Evolutionary conservation across 2,329 filamentous ascomycete species (phyloP).

Genomic region (Septoria petroselini): DNA sequence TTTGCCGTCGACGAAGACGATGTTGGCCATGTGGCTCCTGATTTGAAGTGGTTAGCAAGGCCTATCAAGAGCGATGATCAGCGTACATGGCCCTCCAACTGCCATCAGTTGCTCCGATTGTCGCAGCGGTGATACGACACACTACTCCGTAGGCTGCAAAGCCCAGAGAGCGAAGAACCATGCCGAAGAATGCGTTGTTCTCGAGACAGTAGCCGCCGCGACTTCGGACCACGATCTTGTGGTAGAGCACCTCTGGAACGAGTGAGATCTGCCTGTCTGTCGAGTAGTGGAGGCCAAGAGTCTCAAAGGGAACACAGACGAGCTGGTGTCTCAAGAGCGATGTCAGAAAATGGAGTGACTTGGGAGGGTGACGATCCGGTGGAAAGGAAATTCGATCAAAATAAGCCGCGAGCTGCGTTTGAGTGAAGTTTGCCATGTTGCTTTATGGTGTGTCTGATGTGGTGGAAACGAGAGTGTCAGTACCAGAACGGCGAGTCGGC

Average conservation of each 20-base stretch:
- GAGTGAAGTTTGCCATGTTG: background rate
- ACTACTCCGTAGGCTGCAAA: conserved; percentile 42
- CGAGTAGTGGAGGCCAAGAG: conserved; percentile 56
- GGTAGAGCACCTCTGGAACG: conserved; percentile 50
- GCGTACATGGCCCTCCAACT: background rate
- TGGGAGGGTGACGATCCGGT: background rate
- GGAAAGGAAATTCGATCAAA: background rate
- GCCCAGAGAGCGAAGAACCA: conserved; percentile 51
- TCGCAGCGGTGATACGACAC: background rate
- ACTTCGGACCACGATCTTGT: conserved; percentile 50
- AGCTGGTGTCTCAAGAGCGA: conserved; percentile 36
- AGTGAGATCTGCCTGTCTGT: conserved; percentile 49
- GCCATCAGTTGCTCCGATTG: background rate
- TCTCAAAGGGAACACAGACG: conserved; percentile 54
- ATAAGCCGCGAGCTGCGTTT: background rate
- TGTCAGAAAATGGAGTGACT: conserved; percentile 23
- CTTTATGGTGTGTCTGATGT: no score
- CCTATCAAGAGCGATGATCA: background rate
- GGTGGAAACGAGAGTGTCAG: background rate
- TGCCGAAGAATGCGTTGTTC: conserved; percentile 53
- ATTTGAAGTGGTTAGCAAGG: background rate
- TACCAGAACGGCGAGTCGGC: background rate
- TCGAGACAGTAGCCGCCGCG: conserved; percentile 62
- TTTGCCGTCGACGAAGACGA: conserved; percentile 47
- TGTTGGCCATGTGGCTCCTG: conserved; percentile 42